Conservation (phyloP, 2,329 filamentous ascomycete species). For the Capronia epimyces region DNA sequence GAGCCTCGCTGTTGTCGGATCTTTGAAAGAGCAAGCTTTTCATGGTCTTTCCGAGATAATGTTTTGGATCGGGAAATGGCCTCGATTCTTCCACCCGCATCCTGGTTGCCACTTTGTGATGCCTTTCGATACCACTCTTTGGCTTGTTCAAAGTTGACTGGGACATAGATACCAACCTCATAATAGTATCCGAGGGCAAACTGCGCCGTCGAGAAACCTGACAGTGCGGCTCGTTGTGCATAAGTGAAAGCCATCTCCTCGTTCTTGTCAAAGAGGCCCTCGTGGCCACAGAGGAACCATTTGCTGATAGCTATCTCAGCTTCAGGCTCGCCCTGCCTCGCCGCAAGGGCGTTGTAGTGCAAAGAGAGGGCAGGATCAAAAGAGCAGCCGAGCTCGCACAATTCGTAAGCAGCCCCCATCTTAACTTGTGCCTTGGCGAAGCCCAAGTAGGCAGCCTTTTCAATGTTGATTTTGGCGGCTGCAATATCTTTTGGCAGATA, state of each 20-base stretch:
- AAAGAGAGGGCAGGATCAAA: conserved; percentile 89
- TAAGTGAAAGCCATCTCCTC: conserved; percentile 90
- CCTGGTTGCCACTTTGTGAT: conserved; percentile 83
- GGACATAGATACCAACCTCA: conserved; percentile 89
- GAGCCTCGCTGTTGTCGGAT: conserved; percentile 80
- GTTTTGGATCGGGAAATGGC: conserved; percentile 77
- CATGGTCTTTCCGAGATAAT: conserved; percentile 84
- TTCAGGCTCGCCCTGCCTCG: conserved; percentile 85
- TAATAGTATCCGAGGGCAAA: conserved; percentile 97
- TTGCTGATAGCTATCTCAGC: conserved; percentile 95
- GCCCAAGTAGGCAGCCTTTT: conserved; percentile 91
- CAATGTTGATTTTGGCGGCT: conserved; percentile 77
- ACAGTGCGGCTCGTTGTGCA: conserved; percentile 75
- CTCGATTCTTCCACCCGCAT: conserved; percentile 75
- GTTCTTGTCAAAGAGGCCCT: conserved; percentile 89
- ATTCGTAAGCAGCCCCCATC: conserved; percentile 92
- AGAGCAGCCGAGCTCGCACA: conserved; percentile 88
- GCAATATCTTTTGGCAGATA: conserved; percentile 67
- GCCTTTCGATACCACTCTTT: conserved; percentile 86
- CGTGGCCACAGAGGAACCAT: conserved; percentile 96
- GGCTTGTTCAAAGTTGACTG: conserved; percentile 76
- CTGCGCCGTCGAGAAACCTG: conserved; percentile 80
- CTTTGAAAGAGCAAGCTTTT: conserved; percentile 78
- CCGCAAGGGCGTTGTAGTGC: conserved; percentile 91
- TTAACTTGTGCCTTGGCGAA: conserved; percentile 96